Evolutionary conservation across 495 filamentous ascomycete genomes (phyloP), one percentile per base, ranked within the genome.

Genomic region (Penicillium steckii): DNA sequence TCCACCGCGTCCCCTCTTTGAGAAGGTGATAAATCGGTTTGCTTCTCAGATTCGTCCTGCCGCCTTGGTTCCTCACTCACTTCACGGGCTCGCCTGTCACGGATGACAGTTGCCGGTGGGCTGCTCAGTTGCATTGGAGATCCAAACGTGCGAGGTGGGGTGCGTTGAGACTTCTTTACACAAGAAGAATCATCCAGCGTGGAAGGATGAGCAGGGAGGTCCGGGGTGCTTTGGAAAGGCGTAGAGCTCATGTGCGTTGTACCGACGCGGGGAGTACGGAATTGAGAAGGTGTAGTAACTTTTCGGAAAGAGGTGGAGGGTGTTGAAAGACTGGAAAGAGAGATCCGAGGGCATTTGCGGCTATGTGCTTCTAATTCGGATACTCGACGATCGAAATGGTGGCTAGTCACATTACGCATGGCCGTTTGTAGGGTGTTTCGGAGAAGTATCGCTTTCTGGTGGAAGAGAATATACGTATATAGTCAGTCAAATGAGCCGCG

Each of bases 341-440:
- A 64, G 40, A 75, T 43, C 18, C 69, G 53, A 29, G 70, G 67
- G 24, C 62, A 64, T 59, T 74, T 74, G 46, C 71, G 70, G 41
- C 73, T 74, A 56, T 74, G 70, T 43, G 64, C 72, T 57, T 77
- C 73, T 37, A 75, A 60, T 22, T 71, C 68, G n/a, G 72, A 74
- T 23, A 77, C 46, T n/a, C 71, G 63, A 9, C 74, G 74, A 50
- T 77, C 74, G 44, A 77, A 69, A 50, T 74, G 68, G 46, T 73
- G 65, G 45, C 71, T 65, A 44, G 58, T 57, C 12, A 72, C 67
- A 41, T 70, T 69, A 46, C 68, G 72, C 74, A 75, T 77, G 35
- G 74, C 74, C 37, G 58, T 70, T 64, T 74, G 74, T 29, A 77
- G 60, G 51, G 68, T 65, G 50, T 52, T 72, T 25, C 69, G 71